phyloP scores from a whole-genome alignment of 345 rosid genomes.

The Linum trigynum region DNA sequence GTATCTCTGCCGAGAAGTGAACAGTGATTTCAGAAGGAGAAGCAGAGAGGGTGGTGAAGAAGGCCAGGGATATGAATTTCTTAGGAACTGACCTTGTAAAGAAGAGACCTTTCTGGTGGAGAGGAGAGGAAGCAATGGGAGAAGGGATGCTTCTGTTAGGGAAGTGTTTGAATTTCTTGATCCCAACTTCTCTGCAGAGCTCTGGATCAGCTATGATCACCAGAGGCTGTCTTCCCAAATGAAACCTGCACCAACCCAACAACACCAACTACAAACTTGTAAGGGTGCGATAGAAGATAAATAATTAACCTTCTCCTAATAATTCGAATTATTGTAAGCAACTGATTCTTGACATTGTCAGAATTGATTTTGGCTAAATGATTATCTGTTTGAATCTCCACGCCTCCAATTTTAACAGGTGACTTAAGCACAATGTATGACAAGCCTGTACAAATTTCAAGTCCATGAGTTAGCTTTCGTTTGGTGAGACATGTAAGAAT shows the following conservation, averaged over 20 bases:
- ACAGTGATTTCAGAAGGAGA: not conserved
- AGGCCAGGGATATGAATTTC: no score
- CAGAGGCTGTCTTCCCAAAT: constrained; percentile 93
- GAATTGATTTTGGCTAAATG: not conserved
- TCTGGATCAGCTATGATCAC: constrained; percentile 75
- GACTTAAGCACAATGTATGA: no score
- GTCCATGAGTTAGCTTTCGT: no score
- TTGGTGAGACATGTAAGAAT: no score
- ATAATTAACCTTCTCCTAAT: not conserved
- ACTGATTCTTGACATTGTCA: not conserved
- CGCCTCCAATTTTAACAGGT: no score
- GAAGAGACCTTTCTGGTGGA: constrained; percentile 92
- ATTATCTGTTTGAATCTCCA: no score
- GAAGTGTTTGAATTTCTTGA: constrained; percentile 74
- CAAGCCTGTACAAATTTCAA: no score
- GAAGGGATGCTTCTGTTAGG: constrained; percentile 90
- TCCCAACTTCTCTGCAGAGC: constrained; percentile 82
- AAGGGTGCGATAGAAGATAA: no score
- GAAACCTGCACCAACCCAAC: constrained; percentile 50
- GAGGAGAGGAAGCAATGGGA: constrained; percentile 87
- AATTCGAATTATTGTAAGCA: not conserved
- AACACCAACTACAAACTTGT: no score
- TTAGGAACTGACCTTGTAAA: constrained; percentile 52
- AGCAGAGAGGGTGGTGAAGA: not conserved
- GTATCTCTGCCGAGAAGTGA: constrained; percentile 36